Conservation (phyloP, 371 early-diverging fungal genomes). For the Mucor plumbeus region DNA sequence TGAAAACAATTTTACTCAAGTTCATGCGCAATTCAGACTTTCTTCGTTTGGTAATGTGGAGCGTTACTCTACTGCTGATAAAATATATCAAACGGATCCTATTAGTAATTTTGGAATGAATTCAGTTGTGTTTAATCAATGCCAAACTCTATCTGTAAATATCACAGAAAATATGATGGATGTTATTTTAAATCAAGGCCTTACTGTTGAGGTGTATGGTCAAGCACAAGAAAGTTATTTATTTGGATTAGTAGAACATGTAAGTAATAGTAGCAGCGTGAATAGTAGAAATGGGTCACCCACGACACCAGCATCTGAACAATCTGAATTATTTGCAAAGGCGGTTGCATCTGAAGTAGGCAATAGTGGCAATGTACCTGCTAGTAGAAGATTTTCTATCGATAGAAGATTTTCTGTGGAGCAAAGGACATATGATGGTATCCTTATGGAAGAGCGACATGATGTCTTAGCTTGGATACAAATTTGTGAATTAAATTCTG, state of each 20-base stretch:
- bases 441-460: conserved; percentile 63
- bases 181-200: conserved; percentile 44
- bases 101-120: conserved; percentile 54
- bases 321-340: conserved; percentile 19
- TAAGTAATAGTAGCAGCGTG: background rate
- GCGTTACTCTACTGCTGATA: conserved; percentile 48
- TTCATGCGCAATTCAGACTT: conserved; percentile 79
- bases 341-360: background rate
- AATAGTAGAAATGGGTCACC: conserved; percentile 16
- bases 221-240: conserved; percentile 48
- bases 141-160: conserved; percentile 61
- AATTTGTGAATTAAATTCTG: conserved; percentile 62
- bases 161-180: conserved; percentile 55
- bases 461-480: conserved; percentile 68
- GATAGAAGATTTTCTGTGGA: conserved; percentile 28
- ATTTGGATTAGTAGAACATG: conserved; percentile 22
- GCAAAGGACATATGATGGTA: conserved; percentile 29
- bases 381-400: conserved; percentile 17
- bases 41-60: conserved; percentile 60
- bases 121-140: conserved; percentile 64
- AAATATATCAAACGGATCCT: conserved; percentile 71
- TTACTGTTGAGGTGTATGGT: conserved; percentile 69
- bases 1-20: conserved; percentile 69
- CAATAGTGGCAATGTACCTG: conserved; percentile 10
- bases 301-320: conserved; percentile 10